Evolutionary conservation across 306 rosid genomes (phyloP).

Genomic region (Fagus sylvatica): DNA sequence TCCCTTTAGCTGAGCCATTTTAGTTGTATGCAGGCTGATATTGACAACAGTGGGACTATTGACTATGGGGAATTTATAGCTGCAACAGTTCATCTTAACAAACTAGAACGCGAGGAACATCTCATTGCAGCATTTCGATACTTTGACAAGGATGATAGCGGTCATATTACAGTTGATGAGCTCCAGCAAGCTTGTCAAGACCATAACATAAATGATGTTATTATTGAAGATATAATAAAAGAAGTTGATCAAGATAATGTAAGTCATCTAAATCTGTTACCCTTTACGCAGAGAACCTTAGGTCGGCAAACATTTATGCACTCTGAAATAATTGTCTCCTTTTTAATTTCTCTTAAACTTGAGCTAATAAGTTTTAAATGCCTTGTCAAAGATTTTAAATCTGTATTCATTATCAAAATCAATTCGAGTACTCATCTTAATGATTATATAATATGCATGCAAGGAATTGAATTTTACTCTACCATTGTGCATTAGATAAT

Average conservation of each 20-base stretch:
- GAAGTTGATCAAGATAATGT: constrained; percentile 99
- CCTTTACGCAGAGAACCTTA: neutral
- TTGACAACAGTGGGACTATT: constrained; percentile 93
- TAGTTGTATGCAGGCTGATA: constrained; percentile 78
- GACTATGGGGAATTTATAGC: constrained; percentile 97
- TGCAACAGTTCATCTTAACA: constrained; percentile 96
- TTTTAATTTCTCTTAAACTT: neutral
- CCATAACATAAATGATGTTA: constrained; percentile 80
- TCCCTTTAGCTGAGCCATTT: constrained; percentile 35
- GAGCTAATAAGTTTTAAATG: neutral
- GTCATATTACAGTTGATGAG: constrained; percentile 95
- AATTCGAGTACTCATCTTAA: neutral
- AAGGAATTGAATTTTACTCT: neutral
- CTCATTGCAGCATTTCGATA: constrained; percentile 87
- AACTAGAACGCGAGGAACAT: constrained; percentile 96
- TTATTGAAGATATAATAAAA: constrained; percentile 82
- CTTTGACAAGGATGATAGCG: constrained; percentile 93
- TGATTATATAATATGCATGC: neutral
- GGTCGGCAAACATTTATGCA: neutral
- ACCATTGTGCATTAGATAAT: neutral
- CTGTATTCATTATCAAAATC: neutral
- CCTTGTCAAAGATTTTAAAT: neutral
- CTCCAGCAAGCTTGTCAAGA: constrained; percentile 94
- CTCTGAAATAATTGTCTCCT: neutral
- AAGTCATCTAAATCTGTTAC: constrained; percentile 36